Evolutionary conservation across 1,139 yeast genomes (phyloP).

Genomic region (Suhomyces terraborum): DNA sequence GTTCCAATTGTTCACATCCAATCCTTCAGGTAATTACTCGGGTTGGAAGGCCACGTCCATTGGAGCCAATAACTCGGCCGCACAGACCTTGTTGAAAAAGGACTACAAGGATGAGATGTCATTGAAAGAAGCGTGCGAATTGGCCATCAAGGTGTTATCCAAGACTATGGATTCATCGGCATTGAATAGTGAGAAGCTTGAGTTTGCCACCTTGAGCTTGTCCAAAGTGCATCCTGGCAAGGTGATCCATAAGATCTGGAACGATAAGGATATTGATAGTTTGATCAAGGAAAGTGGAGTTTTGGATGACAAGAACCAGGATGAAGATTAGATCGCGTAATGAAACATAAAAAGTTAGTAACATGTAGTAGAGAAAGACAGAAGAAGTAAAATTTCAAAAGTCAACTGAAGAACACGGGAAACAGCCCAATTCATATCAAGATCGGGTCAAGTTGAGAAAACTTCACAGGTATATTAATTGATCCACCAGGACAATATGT

Average conservation of each 20-base stretch:
- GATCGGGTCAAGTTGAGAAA: no score
- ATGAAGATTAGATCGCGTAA: constrained; percentile 14
- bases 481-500: no score
- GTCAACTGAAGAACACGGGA: not conserved
- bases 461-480: no score
- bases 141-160: constrained; percentile 88
- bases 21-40: constrained; percentile 95
- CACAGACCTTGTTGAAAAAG: constrained; percentile 92
- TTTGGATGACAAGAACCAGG: constrained; percentile 44
- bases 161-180: constrained; percentile 93
- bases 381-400: not conserved
- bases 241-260: constrained; percentile 74
- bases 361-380: not conserved
- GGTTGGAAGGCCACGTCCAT: constrained; percentile 99
- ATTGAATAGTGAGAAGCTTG: constrained; percentile 83
- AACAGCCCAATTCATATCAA: no score
- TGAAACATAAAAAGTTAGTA: not conserved
- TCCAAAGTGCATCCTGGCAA: constrained; percentile 51
- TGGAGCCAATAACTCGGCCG: constrained; percentile 95
- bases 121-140: constrained; percentile 77
- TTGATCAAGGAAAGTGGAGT: constrained; percentile 77
- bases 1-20: constrained; percentile 90
- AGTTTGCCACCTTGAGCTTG: constrained; percentile 73
- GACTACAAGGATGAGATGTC: constrained; percentile 85
- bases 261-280: constrained; percentile 70